These are phyloP conservation scores for Farysia itapuensis DNA, from an alignment of 1,284 basidiomycete genomes.

Conservation along the genomic window DNA sequence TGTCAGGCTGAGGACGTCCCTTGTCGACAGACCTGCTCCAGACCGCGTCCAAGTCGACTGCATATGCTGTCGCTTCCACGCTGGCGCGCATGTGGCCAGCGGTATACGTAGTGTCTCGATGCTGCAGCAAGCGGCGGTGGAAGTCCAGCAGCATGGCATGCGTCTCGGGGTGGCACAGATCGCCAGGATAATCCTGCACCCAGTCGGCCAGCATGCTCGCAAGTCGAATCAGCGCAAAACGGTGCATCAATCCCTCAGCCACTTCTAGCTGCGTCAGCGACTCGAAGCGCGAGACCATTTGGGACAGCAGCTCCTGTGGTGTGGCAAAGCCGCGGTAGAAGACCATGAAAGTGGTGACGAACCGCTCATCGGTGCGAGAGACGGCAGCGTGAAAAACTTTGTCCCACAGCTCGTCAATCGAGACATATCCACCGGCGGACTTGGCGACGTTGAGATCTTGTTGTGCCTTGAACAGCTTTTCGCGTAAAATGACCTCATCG, in stretches of 20 bases:
- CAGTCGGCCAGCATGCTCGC: conserved; percentile 50
- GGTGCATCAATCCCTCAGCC: conserved; percentile 39
- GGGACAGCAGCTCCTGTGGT: conserved; percentile 44
- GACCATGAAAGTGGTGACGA: conserved; percentile 51
- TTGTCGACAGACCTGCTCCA: conserved; percentile 49
- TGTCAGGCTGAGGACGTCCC: conserved; percentile 4
- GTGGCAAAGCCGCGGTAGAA: conserved; percentile 52
- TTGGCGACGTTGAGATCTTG: conserved; percentile 43
- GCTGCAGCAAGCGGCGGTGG: conserved; percentile 32
- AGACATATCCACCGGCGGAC: conserved; percentile 46
- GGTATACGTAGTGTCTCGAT: conserved; percentile 38
- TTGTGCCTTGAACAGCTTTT: conserved; percentile 39
- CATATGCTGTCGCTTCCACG: conserved; percentile 29
- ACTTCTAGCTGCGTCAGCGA: conserved; percentile 36
- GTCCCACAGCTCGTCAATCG: conserved; percentile 53
- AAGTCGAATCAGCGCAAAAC: conserved; percentile 46
- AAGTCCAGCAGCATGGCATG: conserved; percentile 33
- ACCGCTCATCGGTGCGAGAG: conserved; percentile 43
- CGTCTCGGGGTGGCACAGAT: conserved; percentile 45
- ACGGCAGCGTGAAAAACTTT: conserved; percentile 53
- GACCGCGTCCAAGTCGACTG: conserved; percentile 43
- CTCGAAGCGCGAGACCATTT: conserved; percentile 45
- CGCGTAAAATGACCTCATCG: conserved; percentile 28
- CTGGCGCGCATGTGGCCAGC: conserved; percentile 28
- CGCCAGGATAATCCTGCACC: conserved; percentile 54